phyloP scores from a whole-genome alignment of 2,329 filamentous ascomycete species.

The Didymella keratinophila region DNA sequence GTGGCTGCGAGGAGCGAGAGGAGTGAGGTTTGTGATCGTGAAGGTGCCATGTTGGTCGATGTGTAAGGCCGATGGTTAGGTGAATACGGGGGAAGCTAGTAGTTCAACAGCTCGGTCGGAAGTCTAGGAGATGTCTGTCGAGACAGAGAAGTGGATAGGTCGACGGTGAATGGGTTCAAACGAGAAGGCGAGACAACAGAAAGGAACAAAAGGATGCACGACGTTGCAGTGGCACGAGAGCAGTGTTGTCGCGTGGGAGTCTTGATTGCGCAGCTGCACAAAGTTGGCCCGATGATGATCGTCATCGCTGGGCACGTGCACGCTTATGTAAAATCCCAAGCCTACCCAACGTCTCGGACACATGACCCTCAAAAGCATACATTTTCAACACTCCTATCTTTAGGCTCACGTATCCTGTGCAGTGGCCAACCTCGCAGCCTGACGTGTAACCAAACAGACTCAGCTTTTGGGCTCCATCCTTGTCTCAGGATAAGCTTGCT shows the following conservation, averaged over 20 bases:
- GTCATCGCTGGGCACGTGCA: conserved; percentile 16
- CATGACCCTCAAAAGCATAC: no score
- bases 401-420: no score
- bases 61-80: conserved; percentile 17
- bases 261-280: conserved; percentile 10
- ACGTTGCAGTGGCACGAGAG: conserved; percentile 20
- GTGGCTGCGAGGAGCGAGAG: conserved; percentile 35
- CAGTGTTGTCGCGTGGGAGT: conserved; percentile 21
- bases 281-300: conserved; percentile 24
- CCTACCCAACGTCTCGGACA: no score
- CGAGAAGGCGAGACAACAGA: conserved; percentile 1
- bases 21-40: conserved; percentile 33
- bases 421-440: no score
- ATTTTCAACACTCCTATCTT: no score
- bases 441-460: no score
- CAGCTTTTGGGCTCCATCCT: no score
- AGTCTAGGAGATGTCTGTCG: not conserved
- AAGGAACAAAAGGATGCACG: conserved; percentile 8
- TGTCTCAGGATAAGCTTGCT: no score
- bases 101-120: conserved; percentile 4
- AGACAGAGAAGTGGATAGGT: not conserved
- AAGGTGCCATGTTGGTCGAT: conserved; percentile 39
- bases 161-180: not conserved
- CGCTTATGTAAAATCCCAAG: conserved; percentile 11
- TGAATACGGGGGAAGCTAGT: conserved; percentile 5